Conservation (phyloP, 345 rosid species). For the Brassica cretica region DNA sequence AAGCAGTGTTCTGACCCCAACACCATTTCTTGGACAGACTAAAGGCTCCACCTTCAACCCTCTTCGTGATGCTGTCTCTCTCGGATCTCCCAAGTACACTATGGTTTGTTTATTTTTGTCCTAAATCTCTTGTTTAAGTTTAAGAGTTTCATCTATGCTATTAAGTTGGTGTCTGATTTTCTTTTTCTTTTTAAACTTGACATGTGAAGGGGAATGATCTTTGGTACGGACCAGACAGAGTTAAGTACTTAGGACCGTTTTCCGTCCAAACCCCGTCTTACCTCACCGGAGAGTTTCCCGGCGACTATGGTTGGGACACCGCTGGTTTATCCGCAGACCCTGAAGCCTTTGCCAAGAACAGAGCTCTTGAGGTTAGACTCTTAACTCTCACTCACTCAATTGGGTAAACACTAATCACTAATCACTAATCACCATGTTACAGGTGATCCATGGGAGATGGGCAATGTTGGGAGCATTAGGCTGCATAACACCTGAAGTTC, state of each 20-base stretch:
- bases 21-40: conserved; percentile 71
- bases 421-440: not conserved
- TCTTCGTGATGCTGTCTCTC: conserved; percentile 65
- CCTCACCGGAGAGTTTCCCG: conserved; percentile 90
- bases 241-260: conserved; percentile 95
- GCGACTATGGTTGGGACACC: conserved; percentile 98
- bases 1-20: conserved; percentile 61
- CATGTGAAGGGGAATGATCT: conserved; percentile 61
- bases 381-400: not conserved
- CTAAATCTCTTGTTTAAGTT: not conserved
- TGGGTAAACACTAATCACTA: not conserved
- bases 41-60: conserved; percentile 58
- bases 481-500: conserved; percentile 91
- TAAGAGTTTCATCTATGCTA: conserved; percentile 1
- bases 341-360: conserved; percentile 91
- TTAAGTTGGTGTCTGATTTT: conserved; percentile 24
- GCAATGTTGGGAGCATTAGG: conserved; percentile 97
- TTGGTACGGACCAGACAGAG: conserved; percentile 98
- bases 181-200: not conserved
- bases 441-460: conserved; percentile 97
- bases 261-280: conserved; percentile 95
- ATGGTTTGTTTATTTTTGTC: conserved; percentile 49
- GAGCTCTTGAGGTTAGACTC: conserved; percentile 82
- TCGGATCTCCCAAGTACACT: conserved; percentile 65
- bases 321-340: conserved; percentile 96